Base-by-base conservation (phyloP, 805 yeast species). In the Lipomyces kockii region DNA sequence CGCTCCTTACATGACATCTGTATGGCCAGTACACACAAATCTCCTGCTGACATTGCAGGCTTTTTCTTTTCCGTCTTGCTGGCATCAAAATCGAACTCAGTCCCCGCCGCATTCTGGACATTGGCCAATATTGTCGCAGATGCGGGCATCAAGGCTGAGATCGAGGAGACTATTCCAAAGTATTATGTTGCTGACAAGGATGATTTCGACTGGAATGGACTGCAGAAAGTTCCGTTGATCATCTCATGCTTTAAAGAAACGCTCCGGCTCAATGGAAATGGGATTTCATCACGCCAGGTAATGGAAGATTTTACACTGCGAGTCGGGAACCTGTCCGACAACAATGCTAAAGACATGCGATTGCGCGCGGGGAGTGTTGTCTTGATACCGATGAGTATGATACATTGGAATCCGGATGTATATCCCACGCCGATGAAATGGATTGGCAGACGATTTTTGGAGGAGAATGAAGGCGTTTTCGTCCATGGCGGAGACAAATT, bases 361-460 rank as follows among this genome's bases (percentile, higher is more conserved):
- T 22, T 22, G 4, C 29, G 29, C 6, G 6, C 7, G 17, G 34
- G 34, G 8, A 29, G 34, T 11, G 4, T 35, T 2, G 20, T 67
- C 12, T 9, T 68, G 53, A 55, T 67, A 11, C 52, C 60, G n/a
- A 51, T 54, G 29, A 64, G 60, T 29, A 43, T 57, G 37, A n/a
- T 63, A 29, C 71, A 68, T 49, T 67, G 67, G 70, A 70, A 68
- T 55, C 54, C 62, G 8, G 65, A 63, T 2, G 65, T 68, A 2
- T 68, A 67, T 25, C 71, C 71, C 25, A 63, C 64, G 3, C 71
- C 71, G 9, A 57, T 43, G 63, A 39, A 52, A n/a, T 68, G 68
- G 68, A 57, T 53, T 11, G 66, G 62, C 29, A 53, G 61, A 6
- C 43, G 72, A 14, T 69, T 69, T 58, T 6, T 65, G 43, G 59